Evolutionary conservation across 345 rosid species (phyloP).

Genomic region (Hibiscus trionum): DNA sequence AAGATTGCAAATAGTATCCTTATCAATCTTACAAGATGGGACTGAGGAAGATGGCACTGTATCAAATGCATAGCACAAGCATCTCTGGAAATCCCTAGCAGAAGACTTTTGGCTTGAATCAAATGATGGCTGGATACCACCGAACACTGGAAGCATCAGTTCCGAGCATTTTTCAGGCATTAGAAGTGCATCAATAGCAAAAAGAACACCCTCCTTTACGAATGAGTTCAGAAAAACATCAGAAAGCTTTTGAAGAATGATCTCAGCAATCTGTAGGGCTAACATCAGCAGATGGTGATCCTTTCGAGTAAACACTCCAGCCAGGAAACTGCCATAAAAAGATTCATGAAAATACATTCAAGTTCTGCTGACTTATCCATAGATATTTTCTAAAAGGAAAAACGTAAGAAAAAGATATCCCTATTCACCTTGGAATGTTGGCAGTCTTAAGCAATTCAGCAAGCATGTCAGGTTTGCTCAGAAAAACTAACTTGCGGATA

Average conservation of each 20-base stretch:
- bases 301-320: conserved; percentile 77
- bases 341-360: conserved; percentile 3
- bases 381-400: background rate
- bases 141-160: conserved; percentile 32
- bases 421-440: conserved; percentile 70
- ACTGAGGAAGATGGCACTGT: conserved; percentile 26
- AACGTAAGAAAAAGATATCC: conserved; percentile 10
- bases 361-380: background rate
- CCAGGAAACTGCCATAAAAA: conserved; percentile 64
- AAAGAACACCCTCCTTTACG: conserved; percentile 79
- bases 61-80: conserved; percentile 77
- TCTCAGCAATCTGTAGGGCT: conserved; percentile 64
- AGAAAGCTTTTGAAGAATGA: conserved; percentile 58
- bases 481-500: conserved; percentile 54
- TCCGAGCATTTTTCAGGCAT: conserved; percentile 46
- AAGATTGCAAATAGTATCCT: conserved; percentile 52
- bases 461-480: conserved; percentile 62
- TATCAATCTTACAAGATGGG: conserved; percentile 57
- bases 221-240: conserved; percentile 56
- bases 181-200: conserved; percentile 60
- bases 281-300: conserved; percentile 71
- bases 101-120: conserved; percentile 41
- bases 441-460: conserved; percentile 49
- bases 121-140: conserved; percentile 36
- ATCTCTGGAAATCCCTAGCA: conserved; percentile 44